Base-by-base conservation (phyloP, 768 basidiomycete genomes). In the Mycena olivaceomarginata region DNA sequence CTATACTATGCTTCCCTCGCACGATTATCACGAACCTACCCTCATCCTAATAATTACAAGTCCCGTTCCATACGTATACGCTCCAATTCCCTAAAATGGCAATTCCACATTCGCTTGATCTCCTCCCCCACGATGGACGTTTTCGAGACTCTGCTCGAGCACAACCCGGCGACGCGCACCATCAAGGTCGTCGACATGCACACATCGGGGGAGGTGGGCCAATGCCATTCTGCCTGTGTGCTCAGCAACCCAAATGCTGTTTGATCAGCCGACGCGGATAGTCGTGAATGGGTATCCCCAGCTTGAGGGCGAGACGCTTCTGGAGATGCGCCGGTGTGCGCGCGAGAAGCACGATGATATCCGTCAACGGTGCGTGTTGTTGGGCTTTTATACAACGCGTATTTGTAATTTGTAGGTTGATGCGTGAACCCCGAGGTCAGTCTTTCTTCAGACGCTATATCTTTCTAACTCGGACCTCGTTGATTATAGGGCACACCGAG, bases 151-250 rank as follows among this genome's bases (percentile, higher is more conserved):
- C 31, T 80, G 0, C 76, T 74, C 45, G 59, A 68, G 46, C 64
- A 70, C n/a, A 75, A 75, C 40, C 68, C 74, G 18, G 74, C 62
- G 18, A 77, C 79, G 22, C 75, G 60, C 2, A 77, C 78, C 7
- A 84, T 86, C 77, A 82, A 81, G 68, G 82, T 83, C 31, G 78
- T 86, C n/a, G 86, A 86, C 48, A 86, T 87, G 85, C 86, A 87
- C 78, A 87, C 86, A 1, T 82, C 82, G 16, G 86, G 86, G 12
- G 86, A 87, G 82, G 86, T 86, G 60, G 59, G 84, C 74, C 31
- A 31, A 31, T 31, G 59, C 53, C n/a, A 40, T 22, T 45, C 15
- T 65, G 69, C 76, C 67, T 53, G 62, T 13, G 65, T 51, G 25
- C n/a, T 40, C 22, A 25, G n/a, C 39, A 45, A 40, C 18, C 67